These are phyloP conservation scores for Chiua virens DNA, from an alignment of 768 basidiomycete species.

Conservation along the genomic window DNA sequence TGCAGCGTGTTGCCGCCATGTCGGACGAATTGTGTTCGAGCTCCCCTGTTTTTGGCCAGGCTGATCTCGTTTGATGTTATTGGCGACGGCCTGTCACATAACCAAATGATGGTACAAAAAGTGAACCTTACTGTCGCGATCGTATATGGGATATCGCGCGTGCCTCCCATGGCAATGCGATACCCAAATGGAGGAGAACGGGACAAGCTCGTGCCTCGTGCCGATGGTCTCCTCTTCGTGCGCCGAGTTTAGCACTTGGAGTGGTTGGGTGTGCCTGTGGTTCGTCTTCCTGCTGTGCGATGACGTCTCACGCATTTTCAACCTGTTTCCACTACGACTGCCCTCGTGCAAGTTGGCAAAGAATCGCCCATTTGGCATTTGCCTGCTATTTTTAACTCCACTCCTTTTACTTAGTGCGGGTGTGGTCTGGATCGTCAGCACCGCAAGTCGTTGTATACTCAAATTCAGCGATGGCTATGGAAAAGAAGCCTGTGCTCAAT, in stretches of 20 bases:
- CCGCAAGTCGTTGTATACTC: slow-evolving; percentile 7
- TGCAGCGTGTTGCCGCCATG: slow-evolving; percentile 5
- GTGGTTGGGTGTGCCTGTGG: neutral
- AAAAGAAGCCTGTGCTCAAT: slow-evolving; percentile 6
- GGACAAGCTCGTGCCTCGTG: slow-evolving; percentile 10
- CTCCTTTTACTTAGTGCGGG: too few species aligned
- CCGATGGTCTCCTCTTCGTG: slow-evolving; percentile 3
- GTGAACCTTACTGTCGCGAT: slow-evolving; percentile 14
- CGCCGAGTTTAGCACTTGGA: neutral
- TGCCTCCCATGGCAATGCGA: slow-evolving; percentile 7
- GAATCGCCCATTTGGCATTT: neutral
- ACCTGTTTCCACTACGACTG: neutral
- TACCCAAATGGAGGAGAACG: neutral
- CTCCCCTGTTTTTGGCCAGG: slow-evolving; percentile 11
- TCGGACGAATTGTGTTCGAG: slow-evolving; percentile 10
- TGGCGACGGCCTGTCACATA: slow-evolving; percentile 3
- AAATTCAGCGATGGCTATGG: slow-evolving; percentile 30
- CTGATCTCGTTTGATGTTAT: slow-evolving; percentile 8
- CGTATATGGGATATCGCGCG: slow-evolving; percentile 5
- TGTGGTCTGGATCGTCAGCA: neutral
- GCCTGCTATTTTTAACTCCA: too few species aligned
- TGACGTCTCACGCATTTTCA: neutral
- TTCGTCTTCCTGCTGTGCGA: neutral
- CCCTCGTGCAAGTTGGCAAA: neutral
- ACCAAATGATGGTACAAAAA: slow-evolving; percentile 6